These are phyloP conservation scores for Yueomyces sp. DNA, from an alignment of 805 yeast species.

Conservation along the genomic window DNA sequence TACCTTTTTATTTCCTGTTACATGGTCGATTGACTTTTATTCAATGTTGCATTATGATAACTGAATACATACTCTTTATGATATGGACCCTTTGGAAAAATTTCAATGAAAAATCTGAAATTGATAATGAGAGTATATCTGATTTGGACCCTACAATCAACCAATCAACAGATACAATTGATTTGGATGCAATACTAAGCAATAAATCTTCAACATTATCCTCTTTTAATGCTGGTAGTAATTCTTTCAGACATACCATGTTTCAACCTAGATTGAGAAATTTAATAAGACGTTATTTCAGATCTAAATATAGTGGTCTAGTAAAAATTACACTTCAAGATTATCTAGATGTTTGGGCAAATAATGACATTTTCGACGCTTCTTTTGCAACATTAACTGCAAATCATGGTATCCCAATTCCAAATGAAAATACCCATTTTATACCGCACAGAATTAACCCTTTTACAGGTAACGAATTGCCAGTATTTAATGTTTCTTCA, in stretches of 20 bases:
- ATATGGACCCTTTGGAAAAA: not conserved
- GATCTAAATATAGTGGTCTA: conserved; percentile 16
- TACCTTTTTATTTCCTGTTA: conserved; percentile 38
- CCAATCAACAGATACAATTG: conserved; percentile 1
- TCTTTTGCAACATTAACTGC: too few relatives aligned
- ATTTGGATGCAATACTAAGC: conserved; percentile 4
- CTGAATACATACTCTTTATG: conserved; percentile 30
- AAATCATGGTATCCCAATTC: not conserved
- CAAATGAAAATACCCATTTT: not conserved
- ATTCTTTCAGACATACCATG: not conserved
- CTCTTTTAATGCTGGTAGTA: not conserved
- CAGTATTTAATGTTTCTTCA: not conserved
- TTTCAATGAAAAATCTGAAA: not conserved
- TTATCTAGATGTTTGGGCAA: conserved; percentile 20
- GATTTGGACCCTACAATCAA: not conserved
- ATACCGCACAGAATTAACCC: not conserved
- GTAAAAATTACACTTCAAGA: conserved; percentile 15
- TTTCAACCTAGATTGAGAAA: conserved; percentile 4
- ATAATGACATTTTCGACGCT: conserved; percentile 4
- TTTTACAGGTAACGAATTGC: not conserved
- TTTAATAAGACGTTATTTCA: conserved; percentile 12
- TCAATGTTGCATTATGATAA: conserved; percentile 47
- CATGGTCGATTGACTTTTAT: conserved; percentile 41
- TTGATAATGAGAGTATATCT: not conserved
- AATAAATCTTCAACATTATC: not conserved